phyloP scores from a whole-genome alignment of 352 stramenopile genomes.

The Phytophthora boehmeriae region DNA sequence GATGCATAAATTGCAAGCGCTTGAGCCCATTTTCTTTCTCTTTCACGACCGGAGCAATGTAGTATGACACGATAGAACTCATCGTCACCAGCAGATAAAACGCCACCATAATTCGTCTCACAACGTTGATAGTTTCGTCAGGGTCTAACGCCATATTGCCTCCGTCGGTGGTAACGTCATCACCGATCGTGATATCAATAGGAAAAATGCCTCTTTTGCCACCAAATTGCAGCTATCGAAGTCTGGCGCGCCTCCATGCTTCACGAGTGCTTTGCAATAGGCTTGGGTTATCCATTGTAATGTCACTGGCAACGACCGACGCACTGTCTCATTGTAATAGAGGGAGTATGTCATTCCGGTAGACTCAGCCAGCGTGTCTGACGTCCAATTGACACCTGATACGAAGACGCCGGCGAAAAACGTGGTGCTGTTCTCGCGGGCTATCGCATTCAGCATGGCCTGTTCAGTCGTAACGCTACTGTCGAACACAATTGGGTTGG shows the following conservation, averaged over 20 bases:
- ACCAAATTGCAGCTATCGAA: slow-evolving; percentile 49
- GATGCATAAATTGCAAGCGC: slow-evolving; percentile 73
- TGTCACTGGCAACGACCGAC: slow-evolving; percentile 60
- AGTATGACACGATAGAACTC: slow-evolving; percentile 71
- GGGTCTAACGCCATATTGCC: slow-evolving; percentile 28
- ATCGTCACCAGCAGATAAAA: slow-evolving; percentile 82
- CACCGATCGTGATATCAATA: slow-evolving; percentile 25
- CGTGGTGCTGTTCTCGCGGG: slow-evolving; percentile 41
- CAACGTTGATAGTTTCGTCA: slow-evolving; percentile 41
- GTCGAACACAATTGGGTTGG: slow-evolving; percentile 37
- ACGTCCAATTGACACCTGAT: slow-evolving; percentile 41
- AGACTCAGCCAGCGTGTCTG: slow-evolving; percentile 9
- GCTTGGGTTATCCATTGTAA: slow-evolving; percentile 66
- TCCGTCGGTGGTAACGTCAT: slow-evolving; percentile 22
- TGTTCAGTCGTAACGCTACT: slow-evolving; percentile 28
- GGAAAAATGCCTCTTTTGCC: slow-evolving; percentile 63
- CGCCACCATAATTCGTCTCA: slow-evolving; percentile 91
- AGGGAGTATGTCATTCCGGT: slow-evolving; percentile 47
- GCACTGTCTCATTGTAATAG: slow-evolving; percentile 75
- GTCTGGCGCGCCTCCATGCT: slow-evolving; percentile 13
- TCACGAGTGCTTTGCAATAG: slow-evolving; percentile 49
- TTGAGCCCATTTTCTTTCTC: slow-evolving; percentile 78
- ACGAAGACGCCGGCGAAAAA: slow-evolving; percentile 71
- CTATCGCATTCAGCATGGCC: slow-evolving; percentile 50
- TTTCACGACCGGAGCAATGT: slow-evolving; percentile 65